Base-by-base conservation (phyloP, 257 asterid species). In the Gardenia jasminoides region DNA sequence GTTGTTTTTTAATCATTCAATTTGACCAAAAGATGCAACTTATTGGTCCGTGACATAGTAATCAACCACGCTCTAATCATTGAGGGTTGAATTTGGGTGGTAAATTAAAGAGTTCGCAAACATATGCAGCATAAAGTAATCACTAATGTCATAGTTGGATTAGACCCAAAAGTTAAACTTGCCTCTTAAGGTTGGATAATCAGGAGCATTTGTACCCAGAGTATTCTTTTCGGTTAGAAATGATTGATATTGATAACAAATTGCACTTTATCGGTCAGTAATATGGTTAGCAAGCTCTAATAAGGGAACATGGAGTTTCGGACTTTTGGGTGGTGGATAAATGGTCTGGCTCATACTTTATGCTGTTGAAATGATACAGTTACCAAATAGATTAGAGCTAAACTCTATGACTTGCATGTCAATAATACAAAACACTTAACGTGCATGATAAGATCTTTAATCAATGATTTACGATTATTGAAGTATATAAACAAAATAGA, bases 121-220 rank as follows among this genome's bases (percentile, higher is more conserved):
- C 28, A 1, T 22, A 52, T n/a, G 50, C 50, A 1, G 12, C 47
- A n/a, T 70, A n/a, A 68, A 68, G 73, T 22, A 44, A 17, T 46
- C 75, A 70, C 12, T 44, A 47, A 15, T n/a, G n/a, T 72, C 24
- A 72, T 73, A 39, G 0, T 74, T 64, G 43, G 62, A 64, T 76
- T 44, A 62, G 65, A 64, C 62, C n/a, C 20, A 20, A 9, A 7
- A 1, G 70, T 59, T 59, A 9, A 76, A 65, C 72, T 48, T 76
- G 65, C 52, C 74, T 26, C 10, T 24, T 31, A 33, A 24, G 74
- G 62, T 66, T 50, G 74, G 80, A 44, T 66, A 76, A 76, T 76
- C 22, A 76, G 67, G 80, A 66, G 74, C 66, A 65, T 76, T 52
- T 66, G 66, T 47, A 47, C 73, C 26, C 31, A 30, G 20, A 22